Base-by-base conservation (phyloP, 768 basidiomycete genomes). In the Leccinum variicolor region DNA sequence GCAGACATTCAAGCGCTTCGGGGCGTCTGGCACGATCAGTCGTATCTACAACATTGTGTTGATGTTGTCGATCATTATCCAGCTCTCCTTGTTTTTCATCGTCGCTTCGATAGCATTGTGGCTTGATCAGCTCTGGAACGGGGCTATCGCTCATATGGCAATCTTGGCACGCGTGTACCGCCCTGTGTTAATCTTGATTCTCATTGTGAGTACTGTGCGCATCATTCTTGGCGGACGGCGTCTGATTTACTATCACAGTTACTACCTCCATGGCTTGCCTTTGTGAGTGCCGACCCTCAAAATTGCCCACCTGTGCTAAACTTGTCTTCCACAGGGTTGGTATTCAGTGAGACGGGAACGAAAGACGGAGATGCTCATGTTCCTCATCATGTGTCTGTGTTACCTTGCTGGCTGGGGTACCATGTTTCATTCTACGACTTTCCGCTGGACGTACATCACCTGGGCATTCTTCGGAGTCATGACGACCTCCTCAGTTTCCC, bases 1-100 rank as follows among this genome's bases (percentile, higher is more conserved):
- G 90, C 88, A 90, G 71, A 93, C 90, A 0, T 93, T 92, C 80
- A 90, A 90, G 71, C 87, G 89, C 56, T 84, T 92, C 52, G 90
- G 90, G 36, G 89, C 90, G 11, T 89, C 85, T 6, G 73, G 83
- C 62, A 78, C 77, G 11, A 90, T 92, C 73, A 89, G 87, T 70
- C 81, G 84, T 34, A 71, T 89, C 58, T 92, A 92, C 77, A 88
- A 84, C 69, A 74, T 85, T 49, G 85, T 90, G 55, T 78, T 91
- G 41, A 74, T 79, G 15, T 73, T 91, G 55, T 89, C 87, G 6
- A 88, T 89, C 63, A 77, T 81, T 41, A 83, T 91, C 50, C 90
- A 91, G 65, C 74, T 92, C n/a, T 82, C 84, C 23, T 60, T 89
- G 47, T 92, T 91, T 78, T 92, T 92, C 75, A 84, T 92, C 71